Conservation (phyloP, 1,284 basidiomycete species). For the Trichosporon ovoides region DNA sequence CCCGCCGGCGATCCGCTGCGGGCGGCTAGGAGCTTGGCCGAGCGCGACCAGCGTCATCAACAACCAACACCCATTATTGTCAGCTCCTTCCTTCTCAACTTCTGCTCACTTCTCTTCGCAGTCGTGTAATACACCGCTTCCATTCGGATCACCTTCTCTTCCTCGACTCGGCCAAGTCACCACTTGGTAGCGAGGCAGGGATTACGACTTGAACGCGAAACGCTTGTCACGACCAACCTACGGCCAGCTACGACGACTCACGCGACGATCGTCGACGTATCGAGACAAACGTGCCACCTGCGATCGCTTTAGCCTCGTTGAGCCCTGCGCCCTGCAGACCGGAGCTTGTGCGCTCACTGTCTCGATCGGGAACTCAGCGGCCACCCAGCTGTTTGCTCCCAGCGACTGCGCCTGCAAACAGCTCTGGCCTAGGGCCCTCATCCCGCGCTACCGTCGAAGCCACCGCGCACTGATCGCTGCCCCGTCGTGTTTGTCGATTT, state of each 20-base stretch:
- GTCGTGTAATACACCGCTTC: neutral
- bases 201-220: neutral
- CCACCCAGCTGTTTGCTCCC: neutral
- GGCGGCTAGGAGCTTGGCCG: too few species aligned
- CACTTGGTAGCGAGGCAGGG: neutral
- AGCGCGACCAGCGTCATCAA: too few species aligned
- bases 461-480: slow-evolving; percentile 6
- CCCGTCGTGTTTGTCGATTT: slow-evolving; percentile 1
- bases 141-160: neutral
- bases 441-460: neutral
- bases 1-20: too few species aligned
- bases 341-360: too few species aligned
- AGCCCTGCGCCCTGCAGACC: too few species aligned
- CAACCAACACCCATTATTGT: too few species aligned
- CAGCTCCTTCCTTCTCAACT: too few species aligned
- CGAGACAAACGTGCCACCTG: neutral
- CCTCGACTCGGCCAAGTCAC: neutral
- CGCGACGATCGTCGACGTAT: neutral
- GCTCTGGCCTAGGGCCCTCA: neutral
- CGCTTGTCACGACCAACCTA: neutral
- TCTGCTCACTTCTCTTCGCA: too few species aligned
- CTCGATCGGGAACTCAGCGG: too few species aligned
- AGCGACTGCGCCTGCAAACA: neutral
- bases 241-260: neutral
- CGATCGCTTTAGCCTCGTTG: too few species aligned